Evolutionary conservation across 1,139 yeast genomes (phyloP), one percentile per base, ranked within the genome.

Genomic region (Blastobotrys persicus): DNA sequence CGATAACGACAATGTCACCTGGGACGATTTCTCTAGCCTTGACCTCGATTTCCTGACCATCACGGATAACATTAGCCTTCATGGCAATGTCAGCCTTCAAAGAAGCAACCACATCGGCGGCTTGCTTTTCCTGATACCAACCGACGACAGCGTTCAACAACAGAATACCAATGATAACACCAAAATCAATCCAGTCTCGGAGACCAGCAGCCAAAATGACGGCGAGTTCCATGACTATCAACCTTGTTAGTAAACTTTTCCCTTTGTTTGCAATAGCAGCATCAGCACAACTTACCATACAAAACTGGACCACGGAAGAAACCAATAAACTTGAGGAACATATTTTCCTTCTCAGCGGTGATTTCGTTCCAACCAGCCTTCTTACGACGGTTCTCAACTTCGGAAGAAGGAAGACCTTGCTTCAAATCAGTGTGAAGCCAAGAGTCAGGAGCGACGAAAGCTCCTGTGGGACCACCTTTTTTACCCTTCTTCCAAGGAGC

Each of bases 21-120:
- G 95, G 95, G 69, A 87, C 96, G 69, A 87, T 80, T 69, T 87
- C 95, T 65, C 80, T 80, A 61, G 95, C 85, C 60, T 80, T 80
- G 62, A 87, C 74, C 74, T 85, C 95, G 66, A 77, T 70, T 59
- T 83, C 73, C 60, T 79, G 74, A 73, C 96, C 95, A 70, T 86
- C 86, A 79, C 96, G 84, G 68, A 88, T 78, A 66, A 87, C 91
- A 61, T 77, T 72, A 66, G 96, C 96, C 72, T 87, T 71, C 84
- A 87, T 85, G 61, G 96, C 95, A 66, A 88, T 78, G 67, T 95
- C 88, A 74, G 88, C 89, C 81, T 88, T 88, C 74, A 88, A 83
- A 70, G 88, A 95, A 57, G 88, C 96, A 62, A 88, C 96, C 77
- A 88, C 89, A 60, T 95, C 88, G 76, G 95, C 96, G 61, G 96